A percentile compares a stretch with the other conserved stretches of the same genome.
phyloP scores from a whole-genome alignment of 495 filamentous ascomycete species.

The Rhypophila decipiens region DNA sequence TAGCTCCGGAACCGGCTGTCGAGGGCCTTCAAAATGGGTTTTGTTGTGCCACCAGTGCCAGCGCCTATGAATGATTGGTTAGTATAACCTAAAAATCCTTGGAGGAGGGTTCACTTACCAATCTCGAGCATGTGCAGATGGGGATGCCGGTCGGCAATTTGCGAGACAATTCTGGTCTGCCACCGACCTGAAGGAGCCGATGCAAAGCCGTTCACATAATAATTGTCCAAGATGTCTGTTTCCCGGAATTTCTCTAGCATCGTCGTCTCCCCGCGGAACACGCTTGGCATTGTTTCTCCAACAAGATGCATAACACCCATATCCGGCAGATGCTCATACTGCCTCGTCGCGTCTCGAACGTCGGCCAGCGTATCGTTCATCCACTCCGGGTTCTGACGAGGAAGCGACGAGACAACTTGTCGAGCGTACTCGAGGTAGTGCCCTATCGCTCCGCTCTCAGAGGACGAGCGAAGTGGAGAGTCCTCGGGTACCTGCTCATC shows the following conservation, averaged over 20 bases:
- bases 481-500: conserved; percentile 6
- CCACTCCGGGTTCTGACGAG: conserved; percentile 21
- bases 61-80: conserved; percentile 17
- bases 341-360: conserved; percentile 9
- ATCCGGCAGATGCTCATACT: conserved; percentile 8
- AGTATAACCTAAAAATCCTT: neutral
- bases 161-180: conserved; percentile 7
- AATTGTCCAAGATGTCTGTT: conserved; percentile 29
- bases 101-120: conserved; percentile 1
- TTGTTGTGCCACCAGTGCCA: conserved; percentile 37
- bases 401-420: neutral
- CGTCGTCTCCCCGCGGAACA: conserved; percentile 28
- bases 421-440: neutral
- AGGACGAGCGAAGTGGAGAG: conserved; percentile 2
- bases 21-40: conserved; percentile 19
- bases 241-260: conserved; percentile 31
- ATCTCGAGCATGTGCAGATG: conserved; percentile 26
- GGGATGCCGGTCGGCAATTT: conserved; percentile 33
- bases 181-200: conserved; percentile 2
- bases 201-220: conserved; percentile 20
- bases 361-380: conserved; percentile 25
- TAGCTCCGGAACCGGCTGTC: conserved; percentile 24
- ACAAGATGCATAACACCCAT: conserved; percentile 14
- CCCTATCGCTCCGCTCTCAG: neutral
- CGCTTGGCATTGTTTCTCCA: conserved; percentile 24